These are phyloP conservation scores for Didymella pomorum DNA, from an alignment of 2,329 filamentous ascomycete genomes.

Conservation along the genomic window DNA sequence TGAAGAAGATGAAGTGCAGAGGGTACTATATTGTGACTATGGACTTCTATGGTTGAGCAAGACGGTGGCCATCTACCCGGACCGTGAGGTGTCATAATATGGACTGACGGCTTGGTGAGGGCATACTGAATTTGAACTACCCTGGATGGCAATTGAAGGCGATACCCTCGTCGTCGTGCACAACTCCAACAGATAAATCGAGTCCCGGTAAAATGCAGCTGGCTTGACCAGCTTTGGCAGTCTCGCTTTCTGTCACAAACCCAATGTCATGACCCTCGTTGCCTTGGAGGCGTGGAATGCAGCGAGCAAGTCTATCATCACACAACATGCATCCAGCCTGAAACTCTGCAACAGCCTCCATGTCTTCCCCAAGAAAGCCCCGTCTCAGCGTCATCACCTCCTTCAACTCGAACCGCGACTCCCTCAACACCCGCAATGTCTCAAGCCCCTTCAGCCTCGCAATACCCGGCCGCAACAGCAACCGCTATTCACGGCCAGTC, in stretches of 20 bases:
- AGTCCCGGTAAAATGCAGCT: too few species aligned
- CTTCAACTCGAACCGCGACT: conserved; percentile 9
- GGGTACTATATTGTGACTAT: too few species aligned
- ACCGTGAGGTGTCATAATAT: background rate
- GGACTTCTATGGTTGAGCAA: background rate
- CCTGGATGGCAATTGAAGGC: background rate
- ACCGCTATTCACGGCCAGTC: conserved; percentile 6
- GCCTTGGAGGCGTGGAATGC: conserved; percentile 18
- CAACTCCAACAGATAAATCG: background rate
- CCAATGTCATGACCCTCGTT: background rate
- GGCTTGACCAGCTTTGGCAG: background rate
- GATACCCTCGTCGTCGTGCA: background rate
- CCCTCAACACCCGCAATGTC: conserved; percentile 18
- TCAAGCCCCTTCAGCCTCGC: conserved; percentile 30
- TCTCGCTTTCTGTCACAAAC: background rate
- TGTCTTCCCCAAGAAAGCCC: conserved; percentile 17
- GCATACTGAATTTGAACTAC: background rate
- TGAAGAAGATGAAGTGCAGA: background rate
- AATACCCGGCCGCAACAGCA: conserved; percentile 20
- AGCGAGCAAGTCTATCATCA: background rate
- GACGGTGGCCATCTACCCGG: too few species aligned
- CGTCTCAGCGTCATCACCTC: conserved; percentile 13
- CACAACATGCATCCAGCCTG: background rate
- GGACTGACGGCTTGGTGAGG: background rate
- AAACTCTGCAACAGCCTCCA: background rate